Base-by-base conservation (phyloP, 2,329 filamentous ascomycete species). In the Colletotrichum sidae region DNA sequence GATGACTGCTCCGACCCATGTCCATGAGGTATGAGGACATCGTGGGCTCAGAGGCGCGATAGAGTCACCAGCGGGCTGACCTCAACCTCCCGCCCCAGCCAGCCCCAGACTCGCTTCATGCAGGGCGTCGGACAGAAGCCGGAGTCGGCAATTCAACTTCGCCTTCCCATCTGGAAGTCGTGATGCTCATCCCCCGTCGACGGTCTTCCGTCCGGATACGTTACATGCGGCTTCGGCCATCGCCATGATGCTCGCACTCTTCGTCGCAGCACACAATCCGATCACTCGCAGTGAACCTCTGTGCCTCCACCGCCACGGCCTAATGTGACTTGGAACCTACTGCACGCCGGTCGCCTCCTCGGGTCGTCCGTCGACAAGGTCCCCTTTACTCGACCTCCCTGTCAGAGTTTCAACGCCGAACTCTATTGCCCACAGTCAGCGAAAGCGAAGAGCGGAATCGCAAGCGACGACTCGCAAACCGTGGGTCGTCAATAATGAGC, bases 321-420 rank as follows among this genome's bases (percentile, higher is more conserved):
- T 52, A 11, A 34, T n/a, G 15, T 17, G 15, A 33, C 37, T 39
- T 45, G 46, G 37, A 52, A 41, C 50, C 17, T 5, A 34, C 17
- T 25, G n/a, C 45, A 37, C 25, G 33, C 42, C 35, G 41, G 15
- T 45, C 45, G 34, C 15, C 51, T 44, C 12, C n/a, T 56, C 62
- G 62, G 62, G 58, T 62, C 58, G 33, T 60, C 52, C 62, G 52
- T 53, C 52, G 37, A 35, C 62, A 62, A 65, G 62, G 46, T 53
- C 52, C 52, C 47, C 52, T 38, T 62, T 49, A 10, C 62, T 49
- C 38, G 41, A n/a, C 2, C 35, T 39, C 58, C 58, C 41, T 62
- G 58, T 62, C 52, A 62, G 62, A 62, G 62, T 65, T 65, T 65
- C 58, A 65, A 53, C 52, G 45, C 52, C 15, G 55, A 65, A 62